A percentile compares a stretch with the other conserved stretches of the same genome.
Conservation (phyloP, 2,329 filamentous ascomycete genomes). For the Fusarium scirpi region DNA sequence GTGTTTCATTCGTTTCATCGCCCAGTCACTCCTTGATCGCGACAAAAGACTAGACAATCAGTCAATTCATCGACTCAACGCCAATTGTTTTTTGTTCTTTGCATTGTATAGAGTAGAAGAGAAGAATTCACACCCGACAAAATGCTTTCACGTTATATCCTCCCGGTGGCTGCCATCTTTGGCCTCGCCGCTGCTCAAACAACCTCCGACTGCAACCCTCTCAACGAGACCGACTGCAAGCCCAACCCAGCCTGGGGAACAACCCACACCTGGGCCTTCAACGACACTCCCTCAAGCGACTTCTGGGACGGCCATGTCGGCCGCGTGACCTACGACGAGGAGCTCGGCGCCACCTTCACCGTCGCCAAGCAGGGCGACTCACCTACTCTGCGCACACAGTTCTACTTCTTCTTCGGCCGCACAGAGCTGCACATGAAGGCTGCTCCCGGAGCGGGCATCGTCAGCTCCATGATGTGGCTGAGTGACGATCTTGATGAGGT, state of each 20-base stretch:
- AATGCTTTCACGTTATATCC: constrained; percentile 48
- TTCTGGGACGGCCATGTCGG: constrained; percentile 76
- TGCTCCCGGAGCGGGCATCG: constrained; percentile 78
- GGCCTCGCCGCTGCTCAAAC: constrained; percentile 76
- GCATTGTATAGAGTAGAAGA: constrained; percentile 1
- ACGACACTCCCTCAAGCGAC: constrained; percentile 66
- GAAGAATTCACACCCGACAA: background rate
- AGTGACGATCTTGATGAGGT: constrained; percentile 89
- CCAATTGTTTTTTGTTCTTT: constrained; percentile 6
- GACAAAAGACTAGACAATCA: constrained; percentile 10
- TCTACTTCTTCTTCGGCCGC: constrained; percentile 88
- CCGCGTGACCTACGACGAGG: constrained; percentile 68
- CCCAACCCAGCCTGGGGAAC: constrained; percentile 77
- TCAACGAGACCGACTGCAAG: constrained; percentile 74
- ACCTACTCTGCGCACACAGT: constrained; percentile 81
- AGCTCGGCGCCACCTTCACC: constrained; percentile 77
- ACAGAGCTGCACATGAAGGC: constrained; percentile 84
- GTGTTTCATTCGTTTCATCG: constrained; percentile 35
- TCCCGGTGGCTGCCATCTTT: constrained; percentile 55
- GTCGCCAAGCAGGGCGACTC: constrained; percentile 78
- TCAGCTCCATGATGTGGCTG: constrained; percentile 85
- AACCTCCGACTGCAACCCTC: constrained; percentile 80
- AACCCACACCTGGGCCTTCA: constrained; percentile 73
- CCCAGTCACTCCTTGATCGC: constrained; percentile 40
- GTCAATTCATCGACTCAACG: constrained; percentile 1